Conservation (phyloP, 345 rosid genomes). For the Gossypium turneri region DNA sequence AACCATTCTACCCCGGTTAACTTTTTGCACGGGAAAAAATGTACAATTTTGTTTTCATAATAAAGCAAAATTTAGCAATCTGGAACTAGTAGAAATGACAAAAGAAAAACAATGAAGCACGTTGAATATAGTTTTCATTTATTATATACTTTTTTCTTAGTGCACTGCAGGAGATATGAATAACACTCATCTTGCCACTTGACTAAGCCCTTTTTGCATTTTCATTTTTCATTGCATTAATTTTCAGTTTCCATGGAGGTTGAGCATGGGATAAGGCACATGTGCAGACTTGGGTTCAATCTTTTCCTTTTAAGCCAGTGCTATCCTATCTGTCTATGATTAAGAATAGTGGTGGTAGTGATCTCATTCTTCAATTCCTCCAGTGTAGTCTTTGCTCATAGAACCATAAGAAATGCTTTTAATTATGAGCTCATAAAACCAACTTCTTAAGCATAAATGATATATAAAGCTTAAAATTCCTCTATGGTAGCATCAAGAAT, state of each 20-base stretch:
- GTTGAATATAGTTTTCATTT: neutral
- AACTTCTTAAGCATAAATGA: constrained; percentile 3
- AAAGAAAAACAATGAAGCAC: neutral
- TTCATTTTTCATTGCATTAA: neutral
- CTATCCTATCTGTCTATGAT: neutral
- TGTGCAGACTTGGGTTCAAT: neutral
- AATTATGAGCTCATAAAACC: neutral
- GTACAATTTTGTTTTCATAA: neutral
- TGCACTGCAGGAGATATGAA: neutral
- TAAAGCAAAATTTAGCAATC: neutral
- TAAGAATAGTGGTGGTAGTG: neutral
- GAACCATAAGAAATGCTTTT: neutral
- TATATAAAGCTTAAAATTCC: constrained; percentile 2
- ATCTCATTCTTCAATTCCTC: neutral
- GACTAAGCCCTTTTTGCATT: neutral
- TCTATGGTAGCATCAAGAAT: neutral
- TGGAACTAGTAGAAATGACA: neutral
- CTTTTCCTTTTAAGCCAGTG: neutral
- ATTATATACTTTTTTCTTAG: neutral
- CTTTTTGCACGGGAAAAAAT: neutral
- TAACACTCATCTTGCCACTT: constrained; percentile 3
- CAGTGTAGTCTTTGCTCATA: neutral
- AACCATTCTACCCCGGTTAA: neutral
- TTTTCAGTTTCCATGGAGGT: neutral
- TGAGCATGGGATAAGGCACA: neutral